A percentile compares a stretch with the other conserved stretches of the same genome.
Conservation (phyloP, 2,329 filamentous ascomycete genomes). For the Graphium sp. region DNA sequence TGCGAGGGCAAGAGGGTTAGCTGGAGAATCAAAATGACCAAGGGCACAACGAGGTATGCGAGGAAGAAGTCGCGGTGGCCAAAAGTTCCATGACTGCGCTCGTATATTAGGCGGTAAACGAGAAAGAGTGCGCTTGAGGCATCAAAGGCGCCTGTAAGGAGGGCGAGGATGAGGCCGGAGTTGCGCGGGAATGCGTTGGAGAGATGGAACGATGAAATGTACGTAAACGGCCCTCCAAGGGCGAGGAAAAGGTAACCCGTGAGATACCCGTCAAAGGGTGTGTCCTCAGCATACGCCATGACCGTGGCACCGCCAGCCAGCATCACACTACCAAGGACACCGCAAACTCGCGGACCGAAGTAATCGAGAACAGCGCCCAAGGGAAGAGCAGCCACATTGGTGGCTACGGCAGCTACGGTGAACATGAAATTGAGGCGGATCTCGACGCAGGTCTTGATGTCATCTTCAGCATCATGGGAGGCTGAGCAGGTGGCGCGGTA, state of each 20-base stretch:
- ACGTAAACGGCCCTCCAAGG: slow-evolving; percentile 65
- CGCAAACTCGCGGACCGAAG: slow-evolving; percentile 63
- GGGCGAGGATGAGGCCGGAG: slow-evolving; percentile 63
- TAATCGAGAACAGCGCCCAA: slow-evolving; percentile 74
- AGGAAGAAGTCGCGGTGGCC: slow-evolving; percentile 55
- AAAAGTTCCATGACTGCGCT: slow-evolving; percentile 36
- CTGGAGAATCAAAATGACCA: slow-evolving; percentile 48
- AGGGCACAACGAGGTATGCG: slow-evolving; percentile 52
- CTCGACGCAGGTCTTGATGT: slow-evolving; percentile 29
- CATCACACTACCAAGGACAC: slow-evolving; percentile 52
- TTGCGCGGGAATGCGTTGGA: slow-evolving; percentile 68
- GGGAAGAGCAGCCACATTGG: slow-evolving; percentile 73
- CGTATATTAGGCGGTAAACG: slow-evolving; percentile 54
- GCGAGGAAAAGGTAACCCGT: slow-evolving; percentile 61
- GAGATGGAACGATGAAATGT: slow-evolving; percentile 70
- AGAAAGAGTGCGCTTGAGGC: slow-evolving; percentile 67
- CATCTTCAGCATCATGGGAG: slow-evolving; percentile 8
- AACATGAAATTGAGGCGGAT: slow-evolving; percentile 79
- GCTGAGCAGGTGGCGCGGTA: slow-evolving; percentile 46
- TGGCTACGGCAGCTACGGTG: slow-evolving; percentile 72
- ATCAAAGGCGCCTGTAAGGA: slow-evolving; percentile 71
- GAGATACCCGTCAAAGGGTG: slow-evolving; percentile 61
- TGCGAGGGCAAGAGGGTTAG: slow-evolving; percentile 55
- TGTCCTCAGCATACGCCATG: slow-evolving; percentile 47
- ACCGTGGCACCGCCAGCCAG: slow-evolving; percentile 54